Evolutionary conservation across 345 rosid genomes (phyloP).

Genomic region (Gossypium ekmanianum): DNA sequence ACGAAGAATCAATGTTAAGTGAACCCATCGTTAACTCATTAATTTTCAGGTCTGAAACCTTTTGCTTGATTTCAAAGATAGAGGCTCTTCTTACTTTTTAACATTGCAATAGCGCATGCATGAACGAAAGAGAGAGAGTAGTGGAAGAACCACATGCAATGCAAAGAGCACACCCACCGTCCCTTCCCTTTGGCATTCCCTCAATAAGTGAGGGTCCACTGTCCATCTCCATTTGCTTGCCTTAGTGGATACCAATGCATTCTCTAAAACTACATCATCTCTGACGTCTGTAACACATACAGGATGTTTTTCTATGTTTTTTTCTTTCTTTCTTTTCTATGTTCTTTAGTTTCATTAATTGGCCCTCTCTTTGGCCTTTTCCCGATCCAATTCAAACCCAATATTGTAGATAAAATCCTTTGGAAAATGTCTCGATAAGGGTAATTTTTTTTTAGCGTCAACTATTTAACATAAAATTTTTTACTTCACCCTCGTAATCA

Average conservation of each 20-base stretch:
- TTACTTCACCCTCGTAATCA: no score
- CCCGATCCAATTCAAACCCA: neutral
- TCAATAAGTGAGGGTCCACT: neutral
- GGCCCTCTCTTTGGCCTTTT: neutral
- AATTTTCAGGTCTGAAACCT: conserved; percentile 10
- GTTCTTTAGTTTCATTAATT: neutral
- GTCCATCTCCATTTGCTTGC: conserved; percentile 3
- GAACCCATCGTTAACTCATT: neutral
- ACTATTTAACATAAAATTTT: no score
- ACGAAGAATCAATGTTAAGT: neutral
- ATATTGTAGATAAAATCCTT: neutral
- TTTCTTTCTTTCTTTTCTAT: no score
- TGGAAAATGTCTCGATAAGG: neutral
- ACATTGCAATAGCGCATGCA: conserved; percentile 1
- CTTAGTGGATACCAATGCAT: neutral
- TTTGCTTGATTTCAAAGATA: conserved; percentile 11
- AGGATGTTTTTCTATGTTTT: neutral
- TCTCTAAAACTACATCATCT: conserved; percentile 8
- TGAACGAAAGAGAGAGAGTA: neutral
- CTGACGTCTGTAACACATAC: neutral
- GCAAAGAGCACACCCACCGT: neutral
- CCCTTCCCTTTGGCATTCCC: neutral
- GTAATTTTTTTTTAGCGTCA: no score
- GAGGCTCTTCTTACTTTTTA: neutral
- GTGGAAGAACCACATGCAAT: conserved; percentile 12